A percentile compares a stretch with the other conserved stretches of the same genome.
Evolutionary conservation across 2,329 filamentous ascomycete genomes (phyloP).

Genomic region (Claviceps purpurea): DNA sequence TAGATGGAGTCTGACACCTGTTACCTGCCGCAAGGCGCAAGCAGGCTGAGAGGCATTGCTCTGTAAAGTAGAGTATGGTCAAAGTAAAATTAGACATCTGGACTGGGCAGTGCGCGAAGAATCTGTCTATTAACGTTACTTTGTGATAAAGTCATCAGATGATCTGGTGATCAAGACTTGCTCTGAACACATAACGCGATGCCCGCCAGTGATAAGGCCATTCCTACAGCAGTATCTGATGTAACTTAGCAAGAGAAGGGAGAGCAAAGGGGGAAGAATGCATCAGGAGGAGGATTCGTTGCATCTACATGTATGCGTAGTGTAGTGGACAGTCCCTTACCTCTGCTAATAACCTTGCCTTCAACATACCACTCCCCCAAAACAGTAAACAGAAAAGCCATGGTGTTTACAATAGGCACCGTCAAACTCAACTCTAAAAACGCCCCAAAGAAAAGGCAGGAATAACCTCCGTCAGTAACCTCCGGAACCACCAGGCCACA

Average conservation of each 20-base stretch:
- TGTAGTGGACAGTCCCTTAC: conserved; percentile 27
- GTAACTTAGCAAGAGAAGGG: conserved; percentile 1
- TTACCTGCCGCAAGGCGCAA: conserved; percentile 9
- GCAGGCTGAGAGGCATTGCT: background rate
- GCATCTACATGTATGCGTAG: background rate
- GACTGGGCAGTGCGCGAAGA: background rate
- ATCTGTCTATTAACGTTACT: background rate
- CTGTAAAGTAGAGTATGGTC: background rate
- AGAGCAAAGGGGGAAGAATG: no score
- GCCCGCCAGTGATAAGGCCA: conserved; percentile 63
- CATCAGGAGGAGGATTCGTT: no score
- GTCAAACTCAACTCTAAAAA: conserved; percentile 71
- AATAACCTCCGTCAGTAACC: background rate
- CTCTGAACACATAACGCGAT: conserved; percentile 75
- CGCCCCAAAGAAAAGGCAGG: no score
- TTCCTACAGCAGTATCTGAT: conserved; percentile 69
- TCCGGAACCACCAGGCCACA: background rate
- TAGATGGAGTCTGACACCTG: conserved; percentile 1
- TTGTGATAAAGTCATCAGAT: background rate
- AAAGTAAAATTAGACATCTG: background rate
- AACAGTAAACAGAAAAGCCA: conserved; percentile 93
- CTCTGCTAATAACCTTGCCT: conserved; percentile 72
- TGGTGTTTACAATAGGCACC: conserved; percentile 85
- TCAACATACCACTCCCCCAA: conserved; percentile 92
- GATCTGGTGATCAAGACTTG: conserved; percentile 25